A percentile compares a stretch with the other conserved stretches of the same genome.
phyloP scores from a whole-genome alignment of 305 asterid species.

The Fraxinus floribunda region DNA sequence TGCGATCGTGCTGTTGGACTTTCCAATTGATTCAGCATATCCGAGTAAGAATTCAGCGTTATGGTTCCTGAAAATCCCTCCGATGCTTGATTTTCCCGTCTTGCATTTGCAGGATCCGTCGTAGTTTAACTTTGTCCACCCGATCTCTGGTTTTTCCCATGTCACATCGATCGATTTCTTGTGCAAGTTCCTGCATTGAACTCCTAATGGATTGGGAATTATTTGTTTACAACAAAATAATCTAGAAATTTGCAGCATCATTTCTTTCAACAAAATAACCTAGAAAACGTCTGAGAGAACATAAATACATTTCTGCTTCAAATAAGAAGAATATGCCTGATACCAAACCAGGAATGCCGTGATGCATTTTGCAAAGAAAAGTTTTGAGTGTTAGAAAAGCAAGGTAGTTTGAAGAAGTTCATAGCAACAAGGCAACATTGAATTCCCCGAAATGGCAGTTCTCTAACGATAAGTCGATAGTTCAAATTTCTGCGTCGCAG shows the following conservation, averaged over 20 bases:
- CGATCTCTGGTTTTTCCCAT: conserved; percentile 64
- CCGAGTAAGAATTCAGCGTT: conserved; percentile 67
- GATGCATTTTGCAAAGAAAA: conserved; percentile 23
- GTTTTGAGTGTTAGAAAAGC: conserved; percentile 40
- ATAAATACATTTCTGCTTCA: not conserved
- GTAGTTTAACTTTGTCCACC: conserved; percentile 77
- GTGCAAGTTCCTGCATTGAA: conserved; percentile 48
- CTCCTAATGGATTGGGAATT: conserved; percentile 31
- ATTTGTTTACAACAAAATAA: conserved; percentile 18
- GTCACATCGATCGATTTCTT: conserved; percentile 38
- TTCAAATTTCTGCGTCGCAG: not conserved
- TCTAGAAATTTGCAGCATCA: conserved; percentile 34
- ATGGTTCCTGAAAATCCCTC: conserved; percentile 69
- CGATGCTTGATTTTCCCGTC: conserved; percentile 70
- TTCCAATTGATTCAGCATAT: conserved; percentile 62
- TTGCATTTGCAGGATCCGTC: conserved; percentile 77
- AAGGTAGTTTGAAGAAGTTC: conserved; percentile 38
- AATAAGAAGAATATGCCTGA: not conserved
- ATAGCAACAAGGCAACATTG: conserved; percentile 24
- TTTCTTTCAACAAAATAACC: not conserved
- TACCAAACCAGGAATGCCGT: conserved; percentile 1
- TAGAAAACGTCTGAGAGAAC: not conserved
- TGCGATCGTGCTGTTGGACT: conserved; percentile 54
- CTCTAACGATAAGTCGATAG: conserved; percentile 9
- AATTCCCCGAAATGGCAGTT: conserved; percentile 14